Base-by-base conservation (phyloP, 2,329 filamentous ascomycete species). In the Xylaria sp. region DNA sequence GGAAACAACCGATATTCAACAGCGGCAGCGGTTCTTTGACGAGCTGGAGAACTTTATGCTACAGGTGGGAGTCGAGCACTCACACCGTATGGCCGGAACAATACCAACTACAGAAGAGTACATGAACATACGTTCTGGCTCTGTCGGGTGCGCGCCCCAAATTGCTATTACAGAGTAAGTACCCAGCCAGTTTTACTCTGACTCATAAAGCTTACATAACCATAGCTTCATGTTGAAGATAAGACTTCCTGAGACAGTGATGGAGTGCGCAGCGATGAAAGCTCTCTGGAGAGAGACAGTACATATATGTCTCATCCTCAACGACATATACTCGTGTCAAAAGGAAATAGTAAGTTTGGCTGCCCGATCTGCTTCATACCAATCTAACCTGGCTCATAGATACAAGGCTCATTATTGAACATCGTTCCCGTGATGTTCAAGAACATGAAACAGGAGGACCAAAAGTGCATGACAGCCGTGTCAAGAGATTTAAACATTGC, bases 21-120 rank as follows among this genome's bases (percentile, higher is more conserved):
- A 76, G 52, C 67, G 75, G 20, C 71, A 76, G 13, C 70, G 75
- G 6, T 76, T 76, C 63, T 76, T 69, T 57, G 67, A 67, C 36
- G 75, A 76, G 62, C 45, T 76, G 1, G 75, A 76, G 70, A 72
- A 73, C 55, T 76, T 76, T 68, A 76, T 76, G 74, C 34, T 74
- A 23, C 71, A 74, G 12, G 75, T 76, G 9, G 74, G 74, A 20
- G 65, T 74, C 5, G 75, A 76, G 60, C 75, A 76, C 48, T 56
- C 64, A n/a, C 70, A 75, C 43, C 72, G 75, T 18, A 73, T 75
- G 72, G 69, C 74, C 1, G 73, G 75, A 30, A 69, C 66, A 2
- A 75, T 76, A 59, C 74, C 74, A 0, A 70, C 73, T 13, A 65
- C 72, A 8, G 69, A 71, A 2, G 74, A 75, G n/a, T 76, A 76